Evolutionary conservation across 2,329 filamentous ascomycete species (phyloP), one percentile per base, ranked within the genome.

Genomic region (Stylonectria norvegica): DNA sequence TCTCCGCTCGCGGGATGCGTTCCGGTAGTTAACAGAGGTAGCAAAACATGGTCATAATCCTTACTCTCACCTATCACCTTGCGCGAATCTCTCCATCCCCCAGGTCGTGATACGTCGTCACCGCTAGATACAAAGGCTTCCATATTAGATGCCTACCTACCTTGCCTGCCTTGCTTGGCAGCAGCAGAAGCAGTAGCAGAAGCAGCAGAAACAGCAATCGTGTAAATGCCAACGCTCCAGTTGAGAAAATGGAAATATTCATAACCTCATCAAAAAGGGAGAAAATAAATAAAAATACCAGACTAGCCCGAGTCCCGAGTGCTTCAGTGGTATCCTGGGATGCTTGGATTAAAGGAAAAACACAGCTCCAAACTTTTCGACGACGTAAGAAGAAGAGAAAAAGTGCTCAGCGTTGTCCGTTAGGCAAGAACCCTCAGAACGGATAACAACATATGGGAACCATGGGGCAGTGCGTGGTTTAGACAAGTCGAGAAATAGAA

Each of bases 321-420:
- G 42, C 49, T 54, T 44, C 40, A 44, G 49, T 49, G 57, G 52
- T 60, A 60, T 58, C 58, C 52, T 58, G 41, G 47, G 51, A 49
- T 48, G 48, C 55, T 57, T 40, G 40, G 57, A 48, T 52, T 57
- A 39, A 54, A 38, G 40, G 35, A 53, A 49, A 57, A 40, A 52
- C 47, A 52, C 55, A 52, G 39, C 52, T 30, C 27, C 27, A 30
- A 30, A 15, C 27, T 30, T 30, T 30, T 30, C 27, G 37, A 43
- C 50, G 31, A 50, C 46, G 37, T 52, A 44, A 53, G 42, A 47
- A 46, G 43, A 47, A 32, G 50, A 52, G 58, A 57, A 36, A 45
- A 45, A 47, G 56, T 49, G 41, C n/a, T n/a, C 34, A 47, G 55
- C 53, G 49, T 54, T 51, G 52, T 49, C 47, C 44, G 46, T 42